These are phyloP conservation scores for Eragrostis nindensis DNA, from an alignment of 176 grass and related monocot genomes.

Conservation along the genomic window DNA sequence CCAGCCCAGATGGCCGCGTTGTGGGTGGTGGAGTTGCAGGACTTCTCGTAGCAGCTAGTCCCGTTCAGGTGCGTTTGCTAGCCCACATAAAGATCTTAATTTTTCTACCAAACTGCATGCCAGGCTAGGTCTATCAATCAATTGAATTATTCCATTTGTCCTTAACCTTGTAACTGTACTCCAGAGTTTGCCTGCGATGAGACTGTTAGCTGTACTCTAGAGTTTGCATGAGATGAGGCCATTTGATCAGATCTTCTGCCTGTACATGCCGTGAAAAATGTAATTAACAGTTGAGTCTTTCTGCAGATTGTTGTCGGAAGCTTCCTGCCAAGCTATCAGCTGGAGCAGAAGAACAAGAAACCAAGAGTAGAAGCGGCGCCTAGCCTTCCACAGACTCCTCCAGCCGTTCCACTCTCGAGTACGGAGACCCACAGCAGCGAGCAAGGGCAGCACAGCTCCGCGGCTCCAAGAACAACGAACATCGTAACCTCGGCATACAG, in stretches of 20 bases:
- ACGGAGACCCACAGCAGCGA: constrained; percentile 41
- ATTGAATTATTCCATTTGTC: too few species aligned
- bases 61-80: constrained; percentile 66
- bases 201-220: neutral
- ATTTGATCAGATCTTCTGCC: neutral
- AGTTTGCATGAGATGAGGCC: neutral
- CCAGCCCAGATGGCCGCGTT: constrained; percentile 82
- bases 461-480: constrained; percentile 33
- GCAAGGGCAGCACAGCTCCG: constrained; percentile 48
- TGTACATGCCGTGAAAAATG: neutral
- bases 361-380: constrained; percentile 31
- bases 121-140: neutral
- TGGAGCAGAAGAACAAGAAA: constrained; percentile 85
- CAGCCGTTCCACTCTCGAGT: constrained; percentile 56
- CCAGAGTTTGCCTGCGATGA: neutral
- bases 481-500: constrained; percentile 43
- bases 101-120: neutral
- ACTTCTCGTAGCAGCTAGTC: constrained; percentile 82
- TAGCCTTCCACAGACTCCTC: constrained; percentile 37
- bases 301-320: constrained; percentile 81
- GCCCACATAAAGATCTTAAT: neutral
- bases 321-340: constrained; percentile 81
- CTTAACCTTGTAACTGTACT: neutral
- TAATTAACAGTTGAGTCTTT: neutral
- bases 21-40: constrained; percentile 86